phyloP scores from a whole-genome alignment of 768 basidiomycete genomes.

The Suillus paluster region DNA sequence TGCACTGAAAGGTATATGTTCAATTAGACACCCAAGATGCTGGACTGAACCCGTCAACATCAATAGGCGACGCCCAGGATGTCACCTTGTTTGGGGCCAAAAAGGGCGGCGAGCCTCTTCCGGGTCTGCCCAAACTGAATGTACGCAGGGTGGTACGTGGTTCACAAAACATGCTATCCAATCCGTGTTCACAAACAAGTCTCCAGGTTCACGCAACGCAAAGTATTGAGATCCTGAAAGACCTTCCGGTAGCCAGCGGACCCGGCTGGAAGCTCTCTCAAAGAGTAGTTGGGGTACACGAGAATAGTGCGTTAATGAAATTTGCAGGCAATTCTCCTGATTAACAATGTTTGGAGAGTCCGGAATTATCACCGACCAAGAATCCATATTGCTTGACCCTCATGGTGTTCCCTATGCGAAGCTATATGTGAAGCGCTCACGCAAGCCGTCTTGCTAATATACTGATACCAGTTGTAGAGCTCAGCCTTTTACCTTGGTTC shows the following conservation, averaged over 20 bases:
- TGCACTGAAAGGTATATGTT: slow-evolving; percentile 61
- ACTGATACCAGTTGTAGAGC: slow-evolving; percentile 39
- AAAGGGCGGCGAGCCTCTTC: slow-evolving; percentile 43
- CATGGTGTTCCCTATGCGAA: slow-evolving; percentile 62
- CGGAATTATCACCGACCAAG: slow-evolving; percentile 72
- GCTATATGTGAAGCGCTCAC: slow-evolving; percentile 52
- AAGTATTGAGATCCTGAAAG: slow-evolving; percentile 77
- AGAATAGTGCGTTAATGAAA: slow-evolving; percentile 68
- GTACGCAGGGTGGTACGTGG: slow-evolving; percentile 67
- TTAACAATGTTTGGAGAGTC: slow-evolving; percentile 50
- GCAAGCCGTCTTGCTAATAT: not conserved
- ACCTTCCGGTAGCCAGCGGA: slow-evolving; percentile 77
- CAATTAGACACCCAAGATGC: not conserved
- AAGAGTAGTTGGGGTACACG: slow-evolving; percentile 69
- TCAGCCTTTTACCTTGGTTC: slow-evolving; percentile 75
- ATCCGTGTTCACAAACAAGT: not conserved
- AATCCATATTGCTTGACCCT: slow-evolving; percentile 66
- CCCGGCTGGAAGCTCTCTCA: slow-evolving; percentile 77
- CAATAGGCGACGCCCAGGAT: slow-evolving; percentile 59
- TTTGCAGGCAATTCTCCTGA: not conserved
- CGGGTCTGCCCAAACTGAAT: slow-evolving; percentile 73
- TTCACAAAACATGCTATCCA: not conserved
- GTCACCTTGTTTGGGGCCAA: slow-evolving; percentile 69
- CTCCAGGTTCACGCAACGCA: slow-evolving; percentile 77
- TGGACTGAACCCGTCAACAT: not conserved